phyloP scores from a whole-genome alignment of 164 flowering plant genomes.

The Piper betle region DNA sequence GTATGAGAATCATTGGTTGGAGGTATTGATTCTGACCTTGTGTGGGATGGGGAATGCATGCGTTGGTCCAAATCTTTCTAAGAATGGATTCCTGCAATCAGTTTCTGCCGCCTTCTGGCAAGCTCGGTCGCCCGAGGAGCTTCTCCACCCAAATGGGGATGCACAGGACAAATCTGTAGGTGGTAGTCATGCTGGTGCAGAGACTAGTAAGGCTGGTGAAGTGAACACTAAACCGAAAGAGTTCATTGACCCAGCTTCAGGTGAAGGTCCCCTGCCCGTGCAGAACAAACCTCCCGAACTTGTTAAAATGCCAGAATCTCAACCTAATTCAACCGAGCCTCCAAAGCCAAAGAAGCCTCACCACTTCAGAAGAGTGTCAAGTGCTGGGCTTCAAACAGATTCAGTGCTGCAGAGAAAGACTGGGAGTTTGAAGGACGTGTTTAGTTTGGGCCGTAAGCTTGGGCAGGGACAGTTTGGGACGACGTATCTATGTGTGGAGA shows the following conservation, averaged over 20 bases:
- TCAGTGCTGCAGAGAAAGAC: slow-evolving; percentile 56
- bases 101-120: slow-evolving; percentile 32
- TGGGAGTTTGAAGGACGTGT: slow-evolving; percentile 58
- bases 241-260: neutral
- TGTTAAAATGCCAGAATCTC: slow-evolving; percentile 19
- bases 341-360: slow-evolving; percentile 28
- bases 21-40: slow-evolving; percentile 1
- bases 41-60: slow-evolving; percentile 54
- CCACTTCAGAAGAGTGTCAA: slow-evolving; percentile 26
- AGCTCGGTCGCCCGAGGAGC: slow-evolving; percentile 12
- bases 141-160: slow-evolving; percentile 7
- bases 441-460: slow-evolving; percentile 54
- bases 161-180: neutral
- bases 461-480: slow-evolving; percentile 88
- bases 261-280: slow-evolving; percentile 8
- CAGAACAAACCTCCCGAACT: slow-evolving; percentile 34
- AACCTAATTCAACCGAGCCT: slow-evolving; percentile 3
- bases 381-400: slow-evolving; percentile 48
- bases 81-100: slow-evolving; percentile 28
- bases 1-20: slow-evolving; percentile 3
- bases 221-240: neutral
- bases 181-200: neutral
- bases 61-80: slow-evolving; percentile 22
- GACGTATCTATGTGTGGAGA: slow-evolving; percentile 58
- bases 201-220: neutral